Base-by-base conservation (phyloP, 306 rosid genomes). In the Vigna hirtella region DNA sequence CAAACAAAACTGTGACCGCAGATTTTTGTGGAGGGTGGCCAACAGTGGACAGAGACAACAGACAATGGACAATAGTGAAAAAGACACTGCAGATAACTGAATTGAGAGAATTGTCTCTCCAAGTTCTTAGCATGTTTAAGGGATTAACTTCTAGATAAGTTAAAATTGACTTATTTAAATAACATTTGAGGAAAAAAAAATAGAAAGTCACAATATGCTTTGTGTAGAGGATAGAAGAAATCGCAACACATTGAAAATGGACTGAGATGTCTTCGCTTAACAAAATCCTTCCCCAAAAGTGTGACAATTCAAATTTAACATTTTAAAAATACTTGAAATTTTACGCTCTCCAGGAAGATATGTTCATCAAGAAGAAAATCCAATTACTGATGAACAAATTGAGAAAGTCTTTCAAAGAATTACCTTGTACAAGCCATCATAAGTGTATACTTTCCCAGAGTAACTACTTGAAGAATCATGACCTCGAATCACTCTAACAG, bases 371-470 rank as follows among this genome's bases (percentile, higher is more conserved):
- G 55, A 58, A 34, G 26, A 38, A 49, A 5, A 30, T 48, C 12
- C 9, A 48, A 77, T 52, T 48, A 47, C 57, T 20, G 15, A 3
- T 48, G 40, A 68, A 20, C 42, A 66, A 78, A 67, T 28, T 47
- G 18, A 58, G 34, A 38, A 6, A 66, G 38, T 26, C 38, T 45
- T 72, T 73, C 55, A 76, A 32, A 52, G 20, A 75, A 66, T 69
- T 86, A 95, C 99, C 94, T 93, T 87, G 87, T 95, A 95, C 83
- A 95, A 90, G 26, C 99, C 99, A 86, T 95, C 99, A 38, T 93
- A 95, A 9, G 99, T 95, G 88, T 95, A 95, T 17, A 95, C 84
- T 91, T 89, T 95, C 28, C 93, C 87, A 70, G 89, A 50, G 79
- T 94, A 94, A 83, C 98, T 91, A 81, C 84, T 87, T 17, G 83